phyloP scores from a whole-genome alignment of 495 filamentous ascomycete species.

The Penicillium dipodomyicola region DNA sequence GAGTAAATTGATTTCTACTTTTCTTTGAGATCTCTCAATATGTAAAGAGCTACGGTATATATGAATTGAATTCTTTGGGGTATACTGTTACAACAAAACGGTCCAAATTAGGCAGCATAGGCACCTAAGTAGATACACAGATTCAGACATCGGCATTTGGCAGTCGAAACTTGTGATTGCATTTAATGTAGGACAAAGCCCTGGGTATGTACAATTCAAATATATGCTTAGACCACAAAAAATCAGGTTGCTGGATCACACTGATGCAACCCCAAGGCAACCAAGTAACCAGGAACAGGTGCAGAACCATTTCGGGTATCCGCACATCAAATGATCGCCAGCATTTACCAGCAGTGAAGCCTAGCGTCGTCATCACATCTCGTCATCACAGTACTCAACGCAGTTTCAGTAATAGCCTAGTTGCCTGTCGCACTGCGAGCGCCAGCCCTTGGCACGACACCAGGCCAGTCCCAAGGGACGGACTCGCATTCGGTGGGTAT shows the following conservation, averaged over 20 bases:
- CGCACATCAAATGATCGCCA: neutral
- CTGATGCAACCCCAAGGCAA: slow-evolving; percentile 2
- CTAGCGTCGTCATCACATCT: neutral
- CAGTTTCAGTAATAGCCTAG: neutral
- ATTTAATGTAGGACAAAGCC: neutral
- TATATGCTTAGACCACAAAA: slow-evolving; percentile 4
- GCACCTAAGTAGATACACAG: neutral
- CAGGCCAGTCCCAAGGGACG: neutral
- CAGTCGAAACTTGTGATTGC: neutral
- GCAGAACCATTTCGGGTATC: slow-evolving; percentile 8
- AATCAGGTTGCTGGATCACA: slow-evolving; percentile 2
- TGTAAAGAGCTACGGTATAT: neutral
- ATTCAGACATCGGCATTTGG: neutral
- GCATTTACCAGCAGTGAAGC: neutral
- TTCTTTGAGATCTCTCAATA: neutral
- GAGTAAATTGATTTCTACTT: neutral
- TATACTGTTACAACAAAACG: neutral
- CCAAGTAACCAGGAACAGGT: slow-evolving; percentile 2
- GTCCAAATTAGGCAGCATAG: neutral
- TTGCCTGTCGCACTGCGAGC: neutral
- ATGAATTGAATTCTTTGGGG: neutral
- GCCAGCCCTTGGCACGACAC: neutral
- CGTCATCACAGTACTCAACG: neutral
- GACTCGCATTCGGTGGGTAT: neutral
- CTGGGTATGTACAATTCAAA: slow-evolving; percentile 21